Evolutionary conservation across 305 asterid species (phyloP).

Genomic region (Fraxinus ornus): DNA sequence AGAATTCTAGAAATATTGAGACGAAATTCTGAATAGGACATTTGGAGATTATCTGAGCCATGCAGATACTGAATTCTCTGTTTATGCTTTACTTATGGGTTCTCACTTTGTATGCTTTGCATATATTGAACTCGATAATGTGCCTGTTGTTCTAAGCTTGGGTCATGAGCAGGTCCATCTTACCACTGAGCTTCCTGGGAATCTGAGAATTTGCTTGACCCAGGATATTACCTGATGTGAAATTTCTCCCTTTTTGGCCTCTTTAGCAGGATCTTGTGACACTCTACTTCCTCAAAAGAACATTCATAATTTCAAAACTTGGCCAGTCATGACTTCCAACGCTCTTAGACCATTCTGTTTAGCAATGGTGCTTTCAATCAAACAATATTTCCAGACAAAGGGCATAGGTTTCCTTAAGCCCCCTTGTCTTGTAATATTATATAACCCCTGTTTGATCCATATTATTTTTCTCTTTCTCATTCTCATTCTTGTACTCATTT

Average conservation of each 20-base stretch:
- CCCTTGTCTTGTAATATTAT: not conserved
- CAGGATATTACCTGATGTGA: not conserved
- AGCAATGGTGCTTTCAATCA: not conserved
- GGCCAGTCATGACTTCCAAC: not conserved
- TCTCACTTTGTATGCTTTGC: not conserved
- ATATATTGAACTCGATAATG: not conserved
- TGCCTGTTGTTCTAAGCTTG: not conserved
- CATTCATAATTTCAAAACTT: not conserved
- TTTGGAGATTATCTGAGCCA: not conserved
- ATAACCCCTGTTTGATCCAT: too few relatives aligned
- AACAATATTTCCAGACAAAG: not conserved
- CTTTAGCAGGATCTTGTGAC: not conserved
- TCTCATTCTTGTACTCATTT: too few relatives aligned
- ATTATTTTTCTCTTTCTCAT: too few relatives aligned
- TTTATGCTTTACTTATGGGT: not conserved
- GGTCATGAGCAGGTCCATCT: not conserved
- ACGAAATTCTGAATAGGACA: not conserved
- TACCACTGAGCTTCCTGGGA: not conserved
- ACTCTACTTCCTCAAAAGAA: not conserved
- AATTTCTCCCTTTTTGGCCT: not conserved
- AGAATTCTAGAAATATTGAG: not conserved
- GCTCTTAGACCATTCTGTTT: not conserved
- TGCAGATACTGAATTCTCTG: not conserved
- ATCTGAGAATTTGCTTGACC: not conserved
- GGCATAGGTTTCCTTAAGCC: not conserved